A percentile compares a stretch with the other conserved stretches of the same genome.
These are phyloP conservation scores for Neurospora terricola DNA, from an alignment of 495 filamentous ascomycete genomes.

Conservation along the genomic window DNA sequence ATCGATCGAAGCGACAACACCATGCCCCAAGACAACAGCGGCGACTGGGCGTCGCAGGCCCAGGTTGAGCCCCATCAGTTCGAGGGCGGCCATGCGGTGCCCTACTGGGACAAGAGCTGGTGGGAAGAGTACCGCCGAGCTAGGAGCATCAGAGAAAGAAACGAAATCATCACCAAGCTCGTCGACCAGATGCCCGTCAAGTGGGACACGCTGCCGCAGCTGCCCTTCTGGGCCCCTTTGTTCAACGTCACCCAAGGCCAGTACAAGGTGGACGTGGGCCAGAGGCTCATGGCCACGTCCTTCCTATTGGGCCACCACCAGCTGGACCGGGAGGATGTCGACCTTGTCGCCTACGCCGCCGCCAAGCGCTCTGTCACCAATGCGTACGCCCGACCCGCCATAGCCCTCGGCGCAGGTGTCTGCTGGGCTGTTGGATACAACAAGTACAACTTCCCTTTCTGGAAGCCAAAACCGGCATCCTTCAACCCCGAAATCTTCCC, in stretches of 20 bases:
- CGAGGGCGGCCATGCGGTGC: not conserved
- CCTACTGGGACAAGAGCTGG: not conserved
- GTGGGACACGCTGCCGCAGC: conserved; percentile 9
- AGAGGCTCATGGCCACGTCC: not conserved
- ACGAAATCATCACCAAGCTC: not conserved
- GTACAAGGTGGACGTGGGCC: not conserved
- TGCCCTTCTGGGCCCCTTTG: conserved; percentile 4
- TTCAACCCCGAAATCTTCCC: conserved; percentile 12
- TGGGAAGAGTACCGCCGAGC: not conserved
- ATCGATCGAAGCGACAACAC: not conserved
- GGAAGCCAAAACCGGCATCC: conserved; percentile 7
- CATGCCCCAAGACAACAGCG: not conserved
- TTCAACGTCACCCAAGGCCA: conserved; percentile 2
- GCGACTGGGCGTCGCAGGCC: not conserved
- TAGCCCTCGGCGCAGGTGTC: not conserved
- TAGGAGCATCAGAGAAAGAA: not conserved
- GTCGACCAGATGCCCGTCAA: conserved; percentile 1
- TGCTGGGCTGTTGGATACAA: conserved; percentile 8
- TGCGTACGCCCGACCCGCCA: conserved; percentile 6
- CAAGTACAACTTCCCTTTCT: conserved; percentile 16
- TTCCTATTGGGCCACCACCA: not conserved
- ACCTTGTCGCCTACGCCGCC: conserved; percentile 6
- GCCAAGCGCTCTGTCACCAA: not conserved
- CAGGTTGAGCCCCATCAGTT: not conserved
- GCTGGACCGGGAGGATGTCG: conserved; percentile 1